Evolutionary conservation across 345 rosid genomes (phyloP), one percentile per base, ranked within the genome.

Genomic region (Acer yangbiense): DNA sequence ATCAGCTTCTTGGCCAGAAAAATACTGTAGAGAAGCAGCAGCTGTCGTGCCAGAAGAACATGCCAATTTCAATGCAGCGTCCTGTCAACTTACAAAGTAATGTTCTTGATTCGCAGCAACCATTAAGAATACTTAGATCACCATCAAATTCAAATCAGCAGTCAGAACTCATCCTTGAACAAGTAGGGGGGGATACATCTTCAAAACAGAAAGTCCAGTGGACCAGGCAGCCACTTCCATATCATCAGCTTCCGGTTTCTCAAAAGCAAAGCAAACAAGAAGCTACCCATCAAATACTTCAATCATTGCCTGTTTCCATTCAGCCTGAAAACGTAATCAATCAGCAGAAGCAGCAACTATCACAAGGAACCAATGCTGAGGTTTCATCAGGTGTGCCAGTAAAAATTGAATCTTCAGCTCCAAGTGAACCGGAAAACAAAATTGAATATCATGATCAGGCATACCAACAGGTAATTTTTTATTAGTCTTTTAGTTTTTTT

Each of bases 1-100:
- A 67, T 55, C 78, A 68, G 57, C 65, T 61, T 6, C 44, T 60
- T 23, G 0, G 29, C 41, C 32, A 39, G 74, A 70, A 52, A 39
- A 25, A 35, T 60, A 52, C 69, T 61, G 46, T 16, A 25, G 73
- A 68, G 69, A 46, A 69, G 74, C 65, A 21, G 58, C 54, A 43
- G 6, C 43, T 25, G 54, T 18, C 57, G 2, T 52, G 50, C 55
- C 46, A 20, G 65, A 52, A 68, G 52, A 68, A 39, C 18, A 29
- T 48, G 27, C 21, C 70, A 46, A 25, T 32, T 10, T 35, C 74
- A 20, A 48, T 20, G 13, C 64, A 60, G 78, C 73, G 44, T 18
- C 32, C 73, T 68, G 55, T 48, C 9, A 64, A 57, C 20, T 67
- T 58, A 17, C 70, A 79, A 68, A 52, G 78, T 46, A 65, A 62